Conservation (phyloP, 495 filamentous ascomycete genomes). For the Talaromyces proteolyticus region DNA sequence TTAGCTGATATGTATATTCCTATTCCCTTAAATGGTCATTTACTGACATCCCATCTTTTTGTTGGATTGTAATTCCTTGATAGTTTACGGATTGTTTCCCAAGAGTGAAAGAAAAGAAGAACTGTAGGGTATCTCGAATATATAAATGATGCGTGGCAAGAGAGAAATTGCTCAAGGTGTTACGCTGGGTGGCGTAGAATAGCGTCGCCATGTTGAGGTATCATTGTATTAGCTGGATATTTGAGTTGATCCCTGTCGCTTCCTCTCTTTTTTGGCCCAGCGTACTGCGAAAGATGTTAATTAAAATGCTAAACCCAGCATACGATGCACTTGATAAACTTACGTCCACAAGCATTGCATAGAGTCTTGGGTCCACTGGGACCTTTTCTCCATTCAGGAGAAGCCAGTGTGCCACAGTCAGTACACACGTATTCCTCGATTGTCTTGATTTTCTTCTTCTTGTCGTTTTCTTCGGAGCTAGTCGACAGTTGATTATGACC, state of each 20-base stretch:
- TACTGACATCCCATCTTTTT: no score
- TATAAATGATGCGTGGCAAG: no score
- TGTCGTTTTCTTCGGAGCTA: constrained; percentile 53
- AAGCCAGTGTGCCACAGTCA: constrained; percentile 91
- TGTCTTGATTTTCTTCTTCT: constrained; percentile 86
- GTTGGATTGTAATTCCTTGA: no score
- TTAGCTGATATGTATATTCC: no score
- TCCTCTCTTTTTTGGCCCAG: constrained; percentile 79
- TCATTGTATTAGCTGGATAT: not conserved
- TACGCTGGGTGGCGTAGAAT: no score
- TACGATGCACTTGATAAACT: constrained; percentile 20
- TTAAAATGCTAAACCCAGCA: not conserved
- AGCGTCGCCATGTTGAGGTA: no score
- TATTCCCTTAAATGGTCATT: no score
- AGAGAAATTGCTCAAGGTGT: no score
- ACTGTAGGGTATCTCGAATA: no score
- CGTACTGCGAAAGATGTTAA: constrained; percentile 35
- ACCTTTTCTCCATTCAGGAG: constrained; percentile 95
- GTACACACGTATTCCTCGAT: constrained; percentile 94
- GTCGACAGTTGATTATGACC: constrained; percentile 61
- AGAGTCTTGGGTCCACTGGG: constrained; percentile 91
- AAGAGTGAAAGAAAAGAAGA: no score
- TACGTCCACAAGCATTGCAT: constrained; percentile 92
- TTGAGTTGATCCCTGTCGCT: constrained; percentile 30
- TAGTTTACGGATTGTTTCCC: no score